Percentiles rank a stretch among this genome's conserved stretches.
Conservation (phyloP, 2,329 filamentous ascomycete species). For the Cladosporium halotolerans region DNA sequence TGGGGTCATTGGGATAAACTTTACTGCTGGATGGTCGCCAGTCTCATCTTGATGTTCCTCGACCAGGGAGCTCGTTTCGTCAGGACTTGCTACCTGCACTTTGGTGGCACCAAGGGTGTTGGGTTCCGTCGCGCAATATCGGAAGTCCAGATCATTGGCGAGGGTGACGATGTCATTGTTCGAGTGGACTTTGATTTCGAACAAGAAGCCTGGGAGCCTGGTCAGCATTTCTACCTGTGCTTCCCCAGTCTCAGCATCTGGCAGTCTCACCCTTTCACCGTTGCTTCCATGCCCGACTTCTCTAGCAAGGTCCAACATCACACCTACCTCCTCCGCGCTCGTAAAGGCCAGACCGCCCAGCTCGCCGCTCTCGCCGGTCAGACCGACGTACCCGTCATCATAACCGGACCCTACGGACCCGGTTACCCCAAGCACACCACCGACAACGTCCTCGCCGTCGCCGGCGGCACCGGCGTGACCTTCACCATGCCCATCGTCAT, state of each 20-base stretch:
- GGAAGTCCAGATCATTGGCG: slow-evolving; percentile 3
- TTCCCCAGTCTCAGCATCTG: slow-evolving; percentile 62
- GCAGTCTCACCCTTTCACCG: slow-evolving; percentile 68
- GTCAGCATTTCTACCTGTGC: slow-evolving; percentile 66
- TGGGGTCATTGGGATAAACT: slow-evolving; percentile 69
- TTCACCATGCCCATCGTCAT: slow-evolving; percentile 51
- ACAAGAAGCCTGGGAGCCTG: slow-evolving; percentile 55
- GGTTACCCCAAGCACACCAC: slow-evolving; percentile 2
- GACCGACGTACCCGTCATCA: slow-evolving; percentile 45
- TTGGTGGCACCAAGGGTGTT: slow-evolving; percentile 24
- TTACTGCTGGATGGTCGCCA: slow-evolving; percentile 62
- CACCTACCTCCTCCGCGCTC: slow-evolving; percentile 32
- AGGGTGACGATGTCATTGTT: slow-evolving; percentile 31
- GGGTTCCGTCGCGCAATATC: slow-evolving; percentile 53
- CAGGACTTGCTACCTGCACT: slow-evolving; percentile 55
- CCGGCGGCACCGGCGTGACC: slow-evolving; percentile 55
- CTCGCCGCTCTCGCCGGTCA: slow-evolving; percentile 40
- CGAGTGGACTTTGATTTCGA: slow-evolving; percentile 60
- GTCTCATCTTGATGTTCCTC: slow-evolving; percentile 57
- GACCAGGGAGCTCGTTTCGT: slow-evolving; percentile 56
- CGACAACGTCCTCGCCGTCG: slow-evolving; percentile 27
- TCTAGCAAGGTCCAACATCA: slow-evolving; percentile 28
- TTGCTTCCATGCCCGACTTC: slow-evolving; percentile 44
- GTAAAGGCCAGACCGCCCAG: slow-evolving; percentile 52
- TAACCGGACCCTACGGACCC: slow-evolving; percentile 58